Evolutionary conservation across 148 eudicot species (phyloP).

Genomic region (Pouteria glomerata): DNA sequence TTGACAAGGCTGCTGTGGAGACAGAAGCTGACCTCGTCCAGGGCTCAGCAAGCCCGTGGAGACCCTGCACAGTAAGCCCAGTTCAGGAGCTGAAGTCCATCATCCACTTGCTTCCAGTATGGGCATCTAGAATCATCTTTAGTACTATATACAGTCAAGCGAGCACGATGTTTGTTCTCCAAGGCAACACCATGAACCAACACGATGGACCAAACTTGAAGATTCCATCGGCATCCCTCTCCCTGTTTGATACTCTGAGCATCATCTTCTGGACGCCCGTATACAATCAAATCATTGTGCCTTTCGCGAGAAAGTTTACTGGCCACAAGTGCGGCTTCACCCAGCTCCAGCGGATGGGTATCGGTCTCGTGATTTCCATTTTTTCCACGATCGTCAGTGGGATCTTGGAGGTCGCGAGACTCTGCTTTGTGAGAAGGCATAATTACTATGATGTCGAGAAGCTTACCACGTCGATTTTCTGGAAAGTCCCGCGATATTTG

Average conservation of each 20-base stretch:
- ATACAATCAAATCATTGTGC: slow-evolving; percentile 47
- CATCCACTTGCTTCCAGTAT: slow-evolving; percentile 45
- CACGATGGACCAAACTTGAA: slow-evolving; percentile 38
- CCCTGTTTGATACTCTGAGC: slow-evolving; percentile 41
- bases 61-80: slow-evolving; percentile 55
- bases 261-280: slow-evolving; percentile 45
- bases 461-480: slow-evolving; percentile 32
- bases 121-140: slow-evolving; percentile 45
- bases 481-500: slow-evolving; percentile 45
- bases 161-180: slow-evolving; percentile 49
- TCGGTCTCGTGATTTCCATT: slow-evolving; percentile 42
- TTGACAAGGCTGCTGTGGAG: slow-evolving; percentile 58
- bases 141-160: slow-evolving; percentile 43
- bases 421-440: slow-evolving; percentile 19
- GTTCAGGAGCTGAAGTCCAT: slow-evolving; percentile 63
- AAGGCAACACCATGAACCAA: slow-evolving; percentile 54
- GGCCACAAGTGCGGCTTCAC: slow-evolving; percentile 49
- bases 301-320: slow-evolving; percentile 27
- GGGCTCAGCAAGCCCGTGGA: slow-evolving; percentile 35
- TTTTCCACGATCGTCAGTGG: slow-evolving; percentile 44
- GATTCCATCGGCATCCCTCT: slow-evolving; percentile 57
- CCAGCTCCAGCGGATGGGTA: slow-evolving; percentile 52
- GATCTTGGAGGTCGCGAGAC: slow-evolving; percentile 31
- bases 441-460: slow-evolving; percentile 15
- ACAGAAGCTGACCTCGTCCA: slow-evolving; percentile 19